Conservation (phyloP, 2,329 filamentous ascomycete species). For the Botrytis deweyae region DNA sequence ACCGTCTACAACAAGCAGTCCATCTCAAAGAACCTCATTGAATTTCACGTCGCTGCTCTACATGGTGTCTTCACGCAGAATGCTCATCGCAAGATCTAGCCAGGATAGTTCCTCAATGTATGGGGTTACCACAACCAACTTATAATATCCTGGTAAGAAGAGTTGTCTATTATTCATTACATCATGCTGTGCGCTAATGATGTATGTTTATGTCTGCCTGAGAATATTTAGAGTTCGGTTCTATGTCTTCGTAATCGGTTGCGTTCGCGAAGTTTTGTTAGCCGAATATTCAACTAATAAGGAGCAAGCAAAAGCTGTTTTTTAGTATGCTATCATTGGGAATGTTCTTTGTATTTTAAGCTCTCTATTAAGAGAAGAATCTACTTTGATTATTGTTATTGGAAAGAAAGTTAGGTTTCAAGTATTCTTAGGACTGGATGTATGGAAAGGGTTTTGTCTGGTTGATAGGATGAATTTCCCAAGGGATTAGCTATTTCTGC, state of each 20-base stretch:
- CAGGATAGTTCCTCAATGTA: neutral
- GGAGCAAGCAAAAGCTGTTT: neutral
- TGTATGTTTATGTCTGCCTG: neutral
- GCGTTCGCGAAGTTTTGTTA: neutral
- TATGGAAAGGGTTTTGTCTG: neutral
- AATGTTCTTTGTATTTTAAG: neutral
- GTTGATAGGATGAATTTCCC: neutral
- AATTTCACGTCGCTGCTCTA: no score
- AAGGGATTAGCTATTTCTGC: neutral
- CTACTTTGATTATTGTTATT: neutral
- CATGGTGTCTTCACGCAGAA: neutral
- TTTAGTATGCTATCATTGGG: no score
- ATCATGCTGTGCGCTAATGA: neutral
- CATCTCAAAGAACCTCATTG: no score
- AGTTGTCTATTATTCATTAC: neutral
- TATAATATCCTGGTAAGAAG: accelerated
- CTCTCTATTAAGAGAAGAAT: neutral
- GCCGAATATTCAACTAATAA: neutral
- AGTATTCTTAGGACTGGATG: accelerated
- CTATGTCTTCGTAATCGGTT: neutral
- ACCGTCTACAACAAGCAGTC: neutral
- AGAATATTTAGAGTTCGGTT: accelerated
- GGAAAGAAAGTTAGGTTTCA: accelerated
- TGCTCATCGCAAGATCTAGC: neutral
- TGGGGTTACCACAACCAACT: accelerated